Evolutionary conservation across 352 stramenopile species (phyloP), one percentile per base, ranked within the genome.

Genomic region (Aphanomyces astaci): DNA sequence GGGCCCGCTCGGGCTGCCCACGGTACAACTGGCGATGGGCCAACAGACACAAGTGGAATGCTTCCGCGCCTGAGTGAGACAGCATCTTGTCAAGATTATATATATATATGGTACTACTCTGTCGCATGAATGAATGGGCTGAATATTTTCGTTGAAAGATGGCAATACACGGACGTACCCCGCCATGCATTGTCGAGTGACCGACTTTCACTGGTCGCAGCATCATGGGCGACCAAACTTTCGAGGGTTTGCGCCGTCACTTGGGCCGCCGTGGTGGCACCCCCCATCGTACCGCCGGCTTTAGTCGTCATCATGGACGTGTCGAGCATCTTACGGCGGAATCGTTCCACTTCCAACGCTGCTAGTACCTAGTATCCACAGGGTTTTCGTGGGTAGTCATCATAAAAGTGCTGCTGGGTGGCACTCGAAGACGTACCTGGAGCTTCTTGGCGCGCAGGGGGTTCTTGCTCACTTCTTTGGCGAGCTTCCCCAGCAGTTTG

Each of bases 41-140:
- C 2, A 98, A 78, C 69, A 98, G 73, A 67, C 96, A 97, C 56
- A 98, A 86, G 72, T 98, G 94, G 71, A 96, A 97, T 3, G 92
- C 93, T 70, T 97, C 94, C 9, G 94, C 93, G 5, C 53, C 53
- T 59, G 51, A 22, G n/a, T n/a, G n/a, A n/a, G n/a, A n/a, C n/a
- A n/a, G n/a, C n/a, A n/a, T n/a, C n/a, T n/a, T 32, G 22, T 27
- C 45, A 53, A 53, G 15, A 15, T 43, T 43, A 43, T 43, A n/a
- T n/a, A n/a, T n/a, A n/a, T n/a, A n/a, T n/a, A n/a, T n/a, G n/a
- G n/a, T n/a, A n/a, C n/a, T n/a, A n/a, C n/a, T n/a, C n/a, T n/a
- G n/a, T n/a, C n/a, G n/a, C n/a, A n/a, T n/a, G n/a, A n/a, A n/a
- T n/a, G n/a, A n/a, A n/a, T n/a, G n/a, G n/a, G n/a, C n/a, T n/a